These are phyloP conservation scores for Scheffersomyces illinoinensis DNA, from an alignment of 1,139 yeast genomes.

Conservation along the genomic window DNA sequence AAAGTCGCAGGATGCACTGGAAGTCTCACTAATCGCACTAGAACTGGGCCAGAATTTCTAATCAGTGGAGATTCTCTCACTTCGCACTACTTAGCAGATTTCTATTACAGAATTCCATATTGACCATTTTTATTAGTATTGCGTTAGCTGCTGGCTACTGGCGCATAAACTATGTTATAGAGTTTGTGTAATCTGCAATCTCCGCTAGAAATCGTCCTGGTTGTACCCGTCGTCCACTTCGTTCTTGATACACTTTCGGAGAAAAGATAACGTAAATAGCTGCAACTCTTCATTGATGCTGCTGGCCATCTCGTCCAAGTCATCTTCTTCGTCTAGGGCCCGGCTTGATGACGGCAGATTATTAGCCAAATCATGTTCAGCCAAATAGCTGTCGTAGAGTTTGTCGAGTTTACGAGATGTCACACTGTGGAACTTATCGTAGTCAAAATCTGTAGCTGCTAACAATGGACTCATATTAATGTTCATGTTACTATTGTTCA, in stretches of 20 bases:
- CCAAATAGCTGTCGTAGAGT: conserved; percentile 20
- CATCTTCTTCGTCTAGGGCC: conserved; percentile 12
- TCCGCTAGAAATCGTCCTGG: background rate
- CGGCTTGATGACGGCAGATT: background rate
- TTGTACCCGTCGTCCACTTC: conserved; percentile 6
- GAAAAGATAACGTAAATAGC: conserved; percentile 28
- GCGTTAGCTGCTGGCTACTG: background rate
- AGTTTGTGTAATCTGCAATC: background rate
- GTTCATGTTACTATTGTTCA: background rate
- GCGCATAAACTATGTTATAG: too few species aligned
- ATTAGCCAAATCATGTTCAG: conserved; percentile 9
- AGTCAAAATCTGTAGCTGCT: conserved; percentile 22
- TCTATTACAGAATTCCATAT: background rate
- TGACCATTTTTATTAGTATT: background rate
- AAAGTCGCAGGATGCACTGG: too few species aligned
- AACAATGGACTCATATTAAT: background rate
- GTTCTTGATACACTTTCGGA: conserved; percentile 32
- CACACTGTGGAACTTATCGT: conserved; percentile 27
- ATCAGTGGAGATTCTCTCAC: background rate
- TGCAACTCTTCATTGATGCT: conserved; percentile 25
- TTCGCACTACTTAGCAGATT: background rate
- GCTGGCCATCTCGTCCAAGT: conserved; percentile 10
- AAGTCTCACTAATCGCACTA: background rate
- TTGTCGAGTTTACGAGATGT: conserved; percentile 23
- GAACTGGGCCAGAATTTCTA: background rate